Base-by-base conservation (phyloP, 768 basidiomycete genomes). In the Termitomyces sp. region DNA sequence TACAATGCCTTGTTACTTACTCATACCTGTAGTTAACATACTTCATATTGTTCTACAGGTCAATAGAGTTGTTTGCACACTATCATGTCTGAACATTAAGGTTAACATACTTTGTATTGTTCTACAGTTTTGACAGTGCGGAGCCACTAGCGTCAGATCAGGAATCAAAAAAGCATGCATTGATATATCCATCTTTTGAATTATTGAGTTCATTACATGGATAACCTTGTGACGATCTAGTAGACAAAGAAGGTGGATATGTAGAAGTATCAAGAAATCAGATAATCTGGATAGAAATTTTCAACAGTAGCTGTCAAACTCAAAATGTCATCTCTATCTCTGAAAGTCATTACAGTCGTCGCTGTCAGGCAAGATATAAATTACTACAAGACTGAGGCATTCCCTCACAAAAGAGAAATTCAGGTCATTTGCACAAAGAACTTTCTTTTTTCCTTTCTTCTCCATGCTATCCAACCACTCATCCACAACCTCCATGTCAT, bases 401-500 rank as follows among this genome's bases (percentile, higher is more conserved):
- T 25, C 42, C 30, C 69, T 60, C 21, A 70, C 69, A 12, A 68
- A 55, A 45, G 57, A 55, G 47, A 72, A 70, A 49, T 67, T 64
- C 35, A 68, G 39, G 54, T 72, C 69, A 56, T 72, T 69, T 27
- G 49, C 60, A 45, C 70, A 58, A 10, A 9, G 43, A 23, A 61
- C 56, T 21, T 65, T 64, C 25, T 21, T 4, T 40, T 52, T n/a
- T 9, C 10, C 41, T 11, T 11, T 37, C 19, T 10, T 21, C 41
- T 37, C 35, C n/a, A n/a, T n/a, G n/a, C n/a, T n/a, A 16, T 39
- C 41, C 9, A 21, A 11, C 25, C 16, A 17, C 12, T 44, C 12
- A 3, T 14, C 4, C 12, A 25, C 42, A 25, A 16, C 16, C 7
- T 61, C 55, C 53, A 63, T 9, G 54, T 52, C 30, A 62, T 54